Conservation (phyloP, 208 protist genomes). For the Wallacemonas sp. region DNA sequence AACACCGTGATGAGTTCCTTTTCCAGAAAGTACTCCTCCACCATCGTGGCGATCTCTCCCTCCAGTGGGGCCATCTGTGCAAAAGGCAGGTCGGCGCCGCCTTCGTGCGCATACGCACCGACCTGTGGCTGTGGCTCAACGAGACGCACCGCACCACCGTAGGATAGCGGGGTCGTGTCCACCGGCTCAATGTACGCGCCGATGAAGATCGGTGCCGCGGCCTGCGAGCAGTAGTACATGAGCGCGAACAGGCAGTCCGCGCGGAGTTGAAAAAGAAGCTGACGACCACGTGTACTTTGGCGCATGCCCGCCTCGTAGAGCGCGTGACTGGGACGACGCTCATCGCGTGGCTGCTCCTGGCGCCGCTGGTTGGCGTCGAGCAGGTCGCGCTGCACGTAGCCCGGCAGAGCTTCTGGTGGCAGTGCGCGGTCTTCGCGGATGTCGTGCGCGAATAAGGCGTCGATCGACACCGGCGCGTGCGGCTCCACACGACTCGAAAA, state of each 20-base stretch:
- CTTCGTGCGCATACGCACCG: constrained; percentile 1
- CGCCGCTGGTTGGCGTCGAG: constrained; percentile 22
- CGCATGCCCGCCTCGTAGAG: constrained; percentile 43
- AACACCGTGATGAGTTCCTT: constrained; percentile 40
- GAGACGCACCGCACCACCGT: constrained; percentile 42
- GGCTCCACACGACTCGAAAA: constrained; percentile 40
- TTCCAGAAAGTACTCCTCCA: constrained; percentile 30
- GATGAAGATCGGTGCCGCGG: constrained; percentile 40
- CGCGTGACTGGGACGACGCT: constrained; percentile 23
- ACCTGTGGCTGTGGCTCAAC: constrained; percentile 7
- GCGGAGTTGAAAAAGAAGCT: constrained; percentile 33
- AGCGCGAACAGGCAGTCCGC: constrained; percentile 34
- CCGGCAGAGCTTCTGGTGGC: constrained; percentile 3
- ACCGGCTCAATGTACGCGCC: constrained; percentile 43
- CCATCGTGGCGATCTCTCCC: constrained; percentile 6
- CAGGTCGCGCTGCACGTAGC: constrained; percentile 29
- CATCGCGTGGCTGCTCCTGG: constrained; percentile 20
- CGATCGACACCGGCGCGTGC: constrained; percentile 27
- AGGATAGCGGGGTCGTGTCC: constrained; percentile 40
- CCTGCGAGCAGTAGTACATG: constrained; percentile 39
- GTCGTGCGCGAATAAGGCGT: constrained; percentile 26
- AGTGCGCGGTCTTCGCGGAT: neutral
- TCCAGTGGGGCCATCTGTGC: neutral
- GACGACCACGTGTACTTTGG: constrained; percentile 33
- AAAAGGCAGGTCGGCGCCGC: neutral